Conservation (phyloP, 2,329 filamentous ascomycete genomes). For the Aspergillus uvarum region DNA sequence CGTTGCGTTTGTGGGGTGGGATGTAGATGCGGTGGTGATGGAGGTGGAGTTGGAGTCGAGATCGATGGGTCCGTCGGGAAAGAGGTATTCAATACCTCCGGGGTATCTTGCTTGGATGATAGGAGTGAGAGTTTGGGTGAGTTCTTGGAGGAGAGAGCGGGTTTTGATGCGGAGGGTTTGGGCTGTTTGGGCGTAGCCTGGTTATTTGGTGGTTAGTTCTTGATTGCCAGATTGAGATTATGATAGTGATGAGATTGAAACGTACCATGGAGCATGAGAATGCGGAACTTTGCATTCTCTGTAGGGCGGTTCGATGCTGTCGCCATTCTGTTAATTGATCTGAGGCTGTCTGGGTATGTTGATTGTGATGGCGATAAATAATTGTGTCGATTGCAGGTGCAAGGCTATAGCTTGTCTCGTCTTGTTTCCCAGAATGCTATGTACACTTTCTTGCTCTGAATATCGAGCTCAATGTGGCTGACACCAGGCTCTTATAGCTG, state of each 20-base stretch:
- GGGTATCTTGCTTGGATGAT: neutral
- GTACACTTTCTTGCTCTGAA: no score
- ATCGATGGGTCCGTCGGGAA: neutral
- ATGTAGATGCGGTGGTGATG: no score
- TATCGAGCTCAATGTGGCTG: no score
- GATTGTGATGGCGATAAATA: neutral
- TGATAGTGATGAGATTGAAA: neutral
- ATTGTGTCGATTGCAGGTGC: no score
- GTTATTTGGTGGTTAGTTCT: neutral
- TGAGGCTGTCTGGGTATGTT: neutral
- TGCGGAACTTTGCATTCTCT: neutral
- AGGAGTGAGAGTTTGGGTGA: neutral
- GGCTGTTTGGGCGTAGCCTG: constrained; percentile 1
- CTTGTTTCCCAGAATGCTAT: no score
- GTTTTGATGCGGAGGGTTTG: neutral
- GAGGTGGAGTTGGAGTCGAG: neutral
- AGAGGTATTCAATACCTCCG: neutral
- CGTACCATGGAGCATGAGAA: constrained; percentile 6
- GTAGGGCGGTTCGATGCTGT: neutral
- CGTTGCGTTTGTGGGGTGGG: neutral
- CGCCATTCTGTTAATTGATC: neutral
- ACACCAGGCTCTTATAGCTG: no score
- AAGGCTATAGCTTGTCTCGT: no score
- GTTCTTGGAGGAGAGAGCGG: neutral
- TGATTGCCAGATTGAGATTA: neutral